A percentile compares a stretch with the other conserved stretches of the same genome.
These are phyloP conservation scores for Penicillium parvum DNA, from an alignment of 495 filamentous ascomycete genomes.

Conservation along the genomic window DNA sequence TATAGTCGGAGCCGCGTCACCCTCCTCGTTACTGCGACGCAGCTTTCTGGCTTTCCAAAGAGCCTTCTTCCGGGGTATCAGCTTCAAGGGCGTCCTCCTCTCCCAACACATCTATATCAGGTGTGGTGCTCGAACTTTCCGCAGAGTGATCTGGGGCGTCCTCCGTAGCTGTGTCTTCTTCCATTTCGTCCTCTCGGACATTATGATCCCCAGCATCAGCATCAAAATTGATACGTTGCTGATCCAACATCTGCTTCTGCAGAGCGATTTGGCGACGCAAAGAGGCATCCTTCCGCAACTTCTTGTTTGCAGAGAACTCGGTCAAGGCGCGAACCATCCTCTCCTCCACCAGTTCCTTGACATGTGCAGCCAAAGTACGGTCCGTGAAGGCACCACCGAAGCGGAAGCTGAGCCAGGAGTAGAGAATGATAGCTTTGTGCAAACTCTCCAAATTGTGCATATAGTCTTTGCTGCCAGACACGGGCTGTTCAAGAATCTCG, in stretches of 20 bases:
- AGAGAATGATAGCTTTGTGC: slow-evolving; percentile 78
- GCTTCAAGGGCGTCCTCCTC: background rate
- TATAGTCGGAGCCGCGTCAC: too few relatives aligned
- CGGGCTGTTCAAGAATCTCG: slow-evolving; percentile 58
- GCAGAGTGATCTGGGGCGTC: slow-evolving; percentile 7
- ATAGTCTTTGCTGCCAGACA: slow-evolving; percentile 44
- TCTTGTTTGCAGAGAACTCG: slow-evolving; percentile 49
- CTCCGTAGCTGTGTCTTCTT: slow-evolving; percentile 11
- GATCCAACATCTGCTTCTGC: slow-evolving; percentile 35
- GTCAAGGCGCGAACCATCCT: slow-evolving; percentile 66
- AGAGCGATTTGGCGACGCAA: slow-evolving; percentile 39
- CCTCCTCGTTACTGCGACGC: background rate
- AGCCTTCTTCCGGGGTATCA: background rate
- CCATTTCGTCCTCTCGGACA: slow-evolving; percentile 10
- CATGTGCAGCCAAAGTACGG: slow-evolving; percentile 70
- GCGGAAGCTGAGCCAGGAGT: slow-evolving; percentile 77
- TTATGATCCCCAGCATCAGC: slow-evolving; percentile 11
- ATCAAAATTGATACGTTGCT: slow-evolving; percentile 21
- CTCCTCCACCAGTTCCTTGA: slow-evolving; percentile 73
- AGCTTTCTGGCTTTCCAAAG: slow-evolving; percentile 1
- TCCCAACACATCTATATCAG: background rate
- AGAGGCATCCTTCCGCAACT: slow-evolving; percentile 40
- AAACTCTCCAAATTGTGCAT: slow-evolving; percentile 64
- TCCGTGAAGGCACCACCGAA: slow-evolving; percentile 75
- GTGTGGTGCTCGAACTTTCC: background rate